Evolutionary conservation across 257 asterid species (phyloP), one percentile per base, ranked within the genome.

Genomic region (Solanum peruvianum): DNA sequence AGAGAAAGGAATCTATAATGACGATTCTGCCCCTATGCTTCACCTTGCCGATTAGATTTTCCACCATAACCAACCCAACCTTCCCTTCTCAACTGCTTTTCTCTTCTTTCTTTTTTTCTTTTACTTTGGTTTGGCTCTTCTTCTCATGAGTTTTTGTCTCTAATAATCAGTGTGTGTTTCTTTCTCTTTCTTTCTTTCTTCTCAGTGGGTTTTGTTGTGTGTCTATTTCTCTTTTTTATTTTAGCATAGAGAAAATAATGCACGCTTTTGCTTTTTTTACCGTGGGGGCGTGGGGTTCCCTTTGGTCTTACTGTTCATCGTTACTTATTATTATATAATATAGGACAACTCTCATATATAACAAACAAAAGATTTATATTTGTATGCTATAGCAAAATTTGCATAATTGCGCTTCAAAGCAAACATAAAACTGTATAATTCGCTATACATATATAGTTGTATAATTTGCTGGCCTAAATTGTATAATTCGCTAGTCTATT

Each of bases 31-130:
- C 95, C 94, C 91, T 87, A 47, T 58, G 88, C 90, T 66, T 90
- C 88, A 85, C 45, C 90, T 88, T 87, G 89, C 91, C 92, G 77
- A 52, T 87, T 90, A 87, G 90, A 88, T 88, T 92, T 80, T 91
- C 94, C 93, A 94, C 96, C 96, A 94, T 90, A 88, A 93, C 92
- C 94, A 90, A 87, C 93, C 86, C 88, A 45, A 81, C 69, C 85
- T 49, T 78, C 58, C 86, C 92, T 88, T 91, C 90, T 87, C 87
- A 89, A 88, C 88, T 87, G 92, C 80, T 56, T 75, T 66, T 2
- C 49, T 12, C 39, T 35, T 35, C 39, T 35, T 35, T 37, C 6
- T 18, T 66, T 85, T 64, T 20, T 82, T 78, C 69, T 23, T 5
- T 41, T 87, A 81, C 88, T 82, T 89, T 84, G 62, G 58, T 37